phyloP scores from a whole-genome alignment of 169 alveolate genomes.

The Blepharisma undulans region DNA sequence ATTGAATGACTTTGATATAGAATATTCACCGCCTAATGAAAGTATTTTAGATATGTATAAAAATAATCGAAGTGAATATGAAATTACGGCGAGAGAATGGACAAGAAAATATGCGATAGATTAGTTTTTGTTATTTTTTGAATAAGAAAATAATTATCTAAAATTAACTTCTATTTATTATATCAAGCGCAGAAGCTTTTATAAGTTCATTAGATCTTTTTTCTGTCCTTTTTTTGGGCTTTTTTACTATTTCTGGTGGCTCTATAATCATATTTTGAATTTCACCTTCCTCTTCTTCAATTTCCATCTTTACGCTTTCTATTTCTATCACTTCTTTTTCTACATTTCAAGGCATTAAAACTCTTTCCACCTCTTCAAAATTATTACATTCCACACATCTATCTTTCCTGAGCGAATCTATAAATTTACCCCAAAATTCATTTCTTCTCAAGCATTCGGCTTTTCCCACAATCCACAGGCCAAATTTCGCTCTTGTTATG shows the following conservation, averaged over 20 bases:
- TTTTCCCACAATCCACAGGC: slow-evolving; percentile 76
- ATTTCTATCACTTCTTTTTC: not conserved
- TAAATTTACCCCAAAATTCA: not conserved
- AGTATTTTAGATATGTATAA: slow-evolving; percentile 94
- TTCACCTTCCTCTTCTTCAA: not conserved
- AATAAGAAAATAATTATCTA: slow-evolving; percentile 56
- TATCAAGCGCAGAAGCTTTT: not conserved
- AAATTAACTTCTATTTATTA: not conserved
- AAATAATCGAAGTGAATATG: slow-evolving; percentile 92
- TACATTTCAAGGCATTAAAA: not conserved
- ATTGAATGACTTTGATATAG: slow-evolving; percentile 86
- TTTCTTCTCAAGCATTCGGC: not conserved
- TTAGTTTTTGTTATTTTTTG: slow-evolving; percentile 57
- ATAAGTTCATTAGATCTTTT: not conserved
- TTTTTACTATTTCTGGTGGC: not conserved
- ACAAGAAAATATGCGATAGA: slow-evolving; percentile 93
- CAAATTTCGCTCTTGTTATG: slow-evolving; percentile 80
- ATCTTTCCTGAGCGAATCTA: not conserved
- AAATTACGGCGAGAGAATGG: slow-evolving; percentile 98
- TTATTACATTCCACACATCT: not conserved
- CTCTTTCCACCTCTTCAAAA: not conserved
- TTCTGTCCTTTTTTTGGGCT: not conserved
- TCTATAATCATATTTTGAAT: not conserved
- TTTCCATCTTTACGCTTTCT: not conserved
- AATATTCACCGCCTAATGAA: slow-evolving; percentile 98